Conservation (phyloP, 2,329 filamentous ascomycete genomes). For the Dendrostoma leiphaemia region DNA sequence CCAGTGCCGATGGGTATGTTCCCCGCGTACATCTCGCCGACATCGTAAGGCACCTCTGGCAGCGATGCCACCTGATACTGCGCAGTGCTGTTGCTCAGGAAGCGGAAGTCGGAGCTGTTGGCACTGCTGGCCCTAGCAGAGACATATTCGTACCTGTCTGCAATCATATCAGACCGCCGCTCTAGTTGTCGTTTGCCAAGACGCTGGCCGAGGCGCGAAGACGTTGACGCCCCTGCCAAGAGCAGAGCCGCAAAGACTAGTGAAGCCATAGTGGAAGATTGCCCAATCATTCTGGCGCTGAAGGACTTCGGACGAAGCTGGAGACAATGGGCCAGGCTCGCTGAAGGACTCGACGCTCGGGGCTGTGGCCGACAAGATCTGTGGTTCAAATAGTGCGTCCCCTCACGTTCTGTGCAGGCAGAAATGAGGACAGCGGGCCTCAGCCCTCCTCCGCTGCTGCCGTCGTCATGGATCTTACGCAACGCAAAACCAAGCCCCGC, state of each 20-base stretch:
- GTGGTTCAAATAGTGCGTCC: not conserved
- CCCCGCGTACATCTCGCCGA: conserved; percentile 9
- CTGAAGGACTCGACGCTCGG: not conserved
- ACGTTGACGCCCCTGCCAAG: not conserved
- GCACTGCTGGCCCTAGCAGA: not conserved
- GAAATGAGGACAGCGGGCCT: not conserved
- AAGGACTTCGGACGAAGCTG: not conserved
- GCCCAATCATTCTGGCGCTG: not conserved
- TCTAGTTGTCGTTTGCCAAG: not conserved
- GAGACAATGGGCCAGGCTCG: not conserved
- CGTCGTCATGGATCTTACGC: not conserved
- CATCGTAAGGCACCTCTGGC: conserved; percentile 11
- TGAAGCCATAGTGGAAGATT: not conserved
- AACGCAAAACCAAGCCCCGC: too few species aligned
- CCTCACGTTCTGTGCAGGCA: not conserved
- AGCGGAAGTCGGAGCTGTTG: conserved; percentile 1
- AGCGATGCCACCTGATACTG: conserved; percentile 3
- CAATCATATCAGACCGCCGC: not conserved
- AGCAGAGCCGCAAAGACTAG: not conserved
- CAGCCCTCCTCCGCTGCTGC: too few species aligned
- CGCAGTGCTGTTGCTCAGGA: not conserved
- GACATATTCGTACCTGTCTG: not conserved
- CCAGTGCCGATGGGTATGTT: conserved; percentile 1
- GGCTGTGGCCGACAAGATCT: not conserved
- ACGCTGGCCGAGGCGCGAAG: not conserved